Evolutionary conservation across 2,329 filamentous ascomycete species (phyloP), one percentile per base, ranked within the genome.

Genomic region (Aspergillus carbonarius): DNA sequence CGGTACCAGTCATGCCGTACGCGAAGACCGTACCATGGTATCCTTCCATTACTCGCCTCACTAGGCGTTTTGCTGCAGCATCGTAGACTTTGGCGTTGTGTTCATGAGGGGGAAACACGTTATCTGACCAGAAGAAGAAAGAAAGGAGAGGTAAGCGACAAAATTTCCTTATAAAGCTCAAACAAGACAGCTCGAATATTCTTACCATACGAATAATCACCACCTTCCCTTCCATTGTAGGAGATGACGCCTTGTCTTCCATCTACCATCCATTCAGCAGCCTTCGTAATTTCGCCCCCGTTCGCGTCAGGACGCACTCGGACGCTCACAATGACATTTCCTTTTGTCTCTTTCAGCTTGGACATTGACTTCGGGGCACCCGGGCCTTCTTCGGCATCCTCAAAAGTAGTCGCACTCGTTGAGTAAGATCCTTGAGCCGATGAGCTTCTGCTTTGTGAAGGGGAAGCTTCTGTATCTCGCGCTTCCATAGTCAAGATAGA

Each of bases 21-120:
- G 93, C 93, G 74, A 99, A 98, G 23, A 99, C 95, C 1, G 95
- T 99, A 59, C 93, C 95, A 70, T 98, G 93, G 74, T 98, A 99
- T 42, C 95, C 95, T 79, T 99, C 95, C 95, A 99, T 99, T 51
- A 99, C 95, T 69, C 95, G 85, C 66, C 95, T 89, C 48, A 99
- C 95, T 53, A 99, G 82, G 62, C 95, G 89, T 78, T 98, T 98
- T 44, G 95, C 95, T 47, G 87, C 91, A 63, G 93, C 88, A 76
- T 99, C 95, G 74, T 99, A 99, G 9, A 99, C 95, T 72, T 89
- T 89, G 54, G 91, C 87, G 73, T 99, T 99, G 73, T 97, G 91
- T 72, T 99, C 93, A 72, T 96, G 87, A 17, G 92, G 90, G 52
- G 91, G 87, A 76, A 99, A 99, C 61, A 98, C 95, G 78, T 98